Evolutionary conservation across 2,329 filamentous ascomycete genomes (phyloP).

Genomic region (Microdochium nivale): DNA sequence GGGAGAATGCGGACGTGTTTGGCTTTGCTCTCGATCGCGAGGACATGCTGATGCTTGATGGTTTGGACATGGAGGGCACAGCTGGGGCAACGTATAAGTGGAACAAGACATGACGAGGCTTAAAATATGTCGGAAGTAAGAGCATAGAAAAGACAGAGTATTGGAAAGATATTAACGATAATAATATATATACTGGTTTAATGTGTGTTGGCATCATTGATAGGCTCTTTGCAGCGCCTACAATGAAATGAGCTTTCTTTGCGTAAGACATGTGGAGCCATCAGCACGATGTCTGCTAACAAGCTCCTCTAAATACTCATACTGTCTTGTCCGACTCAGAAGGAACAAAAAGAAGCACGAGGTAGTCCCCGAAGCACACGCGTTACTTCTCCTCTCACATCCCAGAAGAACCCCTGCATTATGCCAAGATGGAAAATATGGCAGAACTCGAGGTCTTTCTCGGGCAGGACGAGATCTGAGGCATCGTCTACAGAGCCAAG

Average conservation of each 20-base stretch:
- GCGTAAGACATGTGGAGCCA: too few relatives aligned
- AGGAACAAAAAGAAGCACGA: too few relatives aligned
- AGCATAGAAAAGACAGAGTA: too few relatives aligned
- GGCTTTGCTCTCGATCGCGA: conserved; percentile 46
- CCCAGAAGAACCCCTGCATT: neutral
- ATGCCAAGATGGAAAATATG: neutral
- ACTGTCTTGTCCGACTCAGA: too few relatives aligned
- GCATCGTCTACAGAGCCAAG: neutral
- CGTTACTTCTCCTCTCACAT: neutral
- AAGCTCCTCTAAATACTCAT: too few relatives aligned
- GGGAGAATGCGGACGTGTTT: conserved; percentile 51
- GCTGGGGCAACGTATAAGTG: conserved; percentile 9
- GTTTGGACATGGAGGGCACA: conserved; percentile 38
- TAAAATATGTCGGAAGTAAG: too few relatives aligned
- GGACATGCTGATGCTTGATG: conserved; percentile 48
- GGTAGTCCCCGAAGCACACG: neutral
- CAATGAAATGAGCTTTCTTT: too few relatives aligned
- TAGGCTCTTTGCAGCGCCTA: too few relatives aligned
- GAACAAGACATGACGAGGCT: neutral
- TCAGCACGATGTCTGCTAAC: too few relatives aligned
- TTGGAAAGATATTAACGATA: too few relatives aligned
- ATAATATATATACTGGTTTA: too few relatives aligned
- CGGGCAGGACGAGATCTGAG: neutral
- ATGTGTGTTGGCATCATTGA: too few relatives aligned
- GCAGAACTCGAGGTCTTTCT: neutral